A percentile compares a stretch with the other conserved stretches of the same genome.
phyloP scores from a whole-genome alignment of 2,329 filamentous ascomycete genomes.

The Trichoderma sp. region DNA sequence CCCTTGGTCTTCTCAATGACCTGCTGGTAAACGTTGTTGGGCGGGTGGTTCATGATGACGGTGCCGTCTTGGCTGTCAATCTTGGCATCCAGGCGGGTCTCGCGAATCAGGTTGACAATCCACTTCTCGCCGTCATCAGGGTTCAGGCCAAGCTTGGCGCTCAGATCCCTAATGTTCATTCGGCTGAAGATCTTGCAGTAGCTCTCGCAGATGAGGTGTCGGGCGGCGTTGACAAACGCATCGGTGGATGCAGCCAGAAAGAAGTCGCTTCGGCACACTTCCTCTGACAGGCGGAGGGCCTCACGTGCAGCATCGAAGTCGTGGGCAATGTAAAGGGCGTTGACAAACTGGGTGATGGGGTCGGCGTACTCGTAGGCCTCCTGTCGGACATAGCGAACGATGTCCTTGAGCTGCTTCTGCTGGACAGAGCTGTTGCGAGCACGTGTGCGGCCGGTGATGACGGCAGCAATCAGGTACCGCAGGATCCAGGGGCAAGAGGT shows the following conservation, averaged over 20 bases:
- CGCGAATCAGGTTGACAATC: conserved; percentile 99
- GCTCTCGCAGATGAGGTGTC: conserved; percentile 95
- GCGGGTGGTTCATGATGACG: conserved; percentile 98
- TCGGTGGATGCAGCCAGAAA: conserved; percentile 87
- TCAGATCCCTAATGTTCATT: conserved; percentile 97
- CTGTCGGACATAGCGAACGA: conserved; percentile 92
- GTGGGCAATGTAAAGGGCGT: conserved; percentile 85
- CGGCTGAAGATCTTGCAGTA: conserved; percentile 99
- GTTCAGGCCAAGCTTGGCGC: conserved; percentile 84
- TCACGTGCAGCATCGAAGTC: conserved; percentile 92
- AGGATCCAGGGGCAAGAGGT: conserved; percentile 96
- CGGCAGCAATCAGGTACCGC: conserved; percentile 88
- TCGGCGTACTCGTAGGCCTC: conserved; percentile 98
- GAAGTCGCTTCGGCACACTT: conserved; percentile 91
- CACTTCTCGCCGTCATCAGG: conserved; percentile 98
- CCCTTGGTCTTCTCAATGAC: conserved; percentile 99
- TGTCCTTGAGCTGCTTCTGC: conserved; percentile 98
- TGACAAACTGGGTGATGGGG: conserved; percentile 93
- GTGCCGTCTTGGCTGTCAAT: conserved; percentile 99
- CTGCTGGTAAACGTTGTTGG: conserved; percentile 97
- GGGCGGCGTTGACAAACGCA: conserved; percentile 87
- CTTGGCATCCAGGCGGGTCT: conserved; percentile 96
- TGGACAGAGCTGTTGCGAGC: conserved; percentile 80
- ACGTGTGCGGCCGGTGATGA: conserved; percentile 88
- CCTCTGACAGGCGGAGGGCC: conserved; percentile 83